Conservation (phyloP, 129 eudicot genomes). For the Mikania micrantha region DNA sequence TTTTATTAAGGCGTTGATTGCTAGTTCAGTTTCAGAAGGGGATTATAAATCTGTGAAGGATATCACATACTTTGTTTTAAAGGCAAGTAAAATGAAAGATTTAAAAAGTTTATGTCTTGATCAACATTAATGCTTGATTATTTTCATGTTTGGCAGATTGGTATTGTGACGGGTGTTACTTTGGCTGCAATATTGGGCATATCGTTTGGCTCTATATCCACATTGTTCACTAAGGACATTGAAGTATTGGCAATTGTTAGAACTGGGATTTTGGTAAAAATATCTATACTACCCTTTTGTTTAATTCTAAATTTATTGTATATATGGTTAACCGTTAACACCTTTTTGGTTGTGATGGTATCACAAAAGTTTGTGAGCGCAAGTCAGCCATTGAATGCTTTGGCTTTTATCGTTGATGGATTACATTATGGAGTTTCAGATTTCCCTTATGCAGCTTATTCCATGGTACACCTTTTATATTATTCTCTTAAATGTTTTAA, state of each 20-base stretch:
- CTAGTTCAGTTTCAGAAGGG: slow-evolving; percentile 66
- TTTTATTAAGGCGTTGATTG: slow-evolving; percentile 71
- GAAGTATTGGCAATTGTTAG: slow-evolving; percentile 54
- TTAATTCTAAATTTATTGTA: background rate
- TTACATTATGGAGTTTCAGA: slow-evolving; percentile 93
- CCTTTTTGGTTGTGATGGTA: background rate
- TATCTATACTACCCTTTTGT: slow-evolving; percentile 10
- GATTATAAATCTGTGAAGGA: slow-evolving; percentile 72
- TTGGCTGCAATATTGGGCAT: slow-evolving; percentile 66
- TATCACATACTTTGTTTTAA: slow-evolving; percentile 55
- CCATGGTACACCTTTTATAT: slow-evolving; percentile 54
- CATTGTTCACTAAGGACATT: slow-evolving; percentile 62
- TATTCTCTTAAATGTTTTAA: background rate
- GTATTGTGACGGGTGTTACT: slow-evolving; percentile 49
- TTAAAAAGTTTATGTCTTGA: background rate
- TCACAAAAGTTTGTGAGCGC: slow-evolving; percentile 72
- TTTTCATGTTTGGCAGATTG: slow-evolving; percentile 48
- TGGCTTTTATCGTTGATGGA: slow-evolving; percentile 91
- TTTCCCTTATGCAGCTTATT: slow-evolving; percentile 78
- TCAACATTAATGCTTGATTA: background rate
- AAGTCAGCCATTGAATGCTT: slow-evolving; percentile 83
- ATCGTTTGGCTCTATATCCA: slow-evolving; percentile 61
- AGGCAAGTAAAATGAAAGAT: slow-evolving; percentile 31
- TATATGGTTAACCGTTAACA: background rate
- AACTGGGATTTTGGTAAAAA: slow-evolving; percentile 66